Evolutionary conservation across 1,284 basidiomycete species (phyloP).

Genomic region (Ceratobasidium sp.): DNA sequence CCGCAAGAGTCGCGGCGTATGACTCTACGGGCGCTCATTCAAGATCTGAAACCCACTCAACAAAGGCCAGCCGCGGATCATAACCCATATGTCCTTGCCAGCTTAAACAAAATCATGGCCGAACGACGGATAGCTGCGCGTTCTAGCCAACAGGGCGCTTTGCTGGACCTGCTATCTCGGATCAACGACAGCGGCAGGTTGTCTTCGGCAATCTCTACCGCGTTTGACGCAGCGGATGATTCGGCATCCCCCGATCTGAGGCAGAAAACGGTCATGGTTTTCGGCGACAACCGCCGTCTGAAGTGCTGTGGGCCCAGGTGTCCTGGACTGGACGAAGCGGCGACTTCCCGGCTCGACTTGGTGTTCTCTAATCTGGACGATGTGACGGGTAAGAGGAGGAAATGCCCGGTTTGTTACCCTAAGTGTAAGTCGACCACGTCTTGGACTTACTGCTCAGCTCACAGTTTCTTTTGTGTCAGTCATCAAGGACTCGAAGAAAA

Average conservation of each 20-base stretch:
- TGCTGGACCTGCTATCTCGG: neutral
- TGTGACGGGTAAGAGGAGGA: neutral
- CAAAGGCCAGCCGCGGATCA: neutral
- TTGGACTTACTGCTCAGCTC: neutral
- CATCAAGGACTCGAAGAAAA: neutral
- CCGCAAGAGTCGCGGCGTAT: neutral
- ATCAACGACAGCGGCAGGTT: neutral
- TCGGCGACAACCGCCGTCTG: slow-evolving; percentile 7
- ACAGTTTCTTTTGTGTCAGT: neutral
- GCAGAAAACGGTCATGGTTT: neutral
- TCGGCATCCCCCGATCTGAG: neutral
- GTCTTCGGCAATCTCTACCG: neutral
- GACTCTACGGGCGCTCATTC: neutral
- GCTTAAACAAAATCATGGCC: neutral
- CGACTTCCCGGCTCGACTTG: neutral
- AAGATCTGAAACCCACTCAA: neutral
- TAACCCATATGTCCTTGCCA: neutral
- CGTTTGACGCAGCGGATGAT: slow-evolving; percentile 11
- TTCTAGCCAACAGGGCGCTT: neutral
- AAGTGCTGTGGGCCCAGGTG: neutral
- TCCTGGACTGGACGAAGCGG: neutral
- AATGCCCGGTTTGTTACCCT: neutral
- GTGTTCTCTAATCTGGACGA: neutral
- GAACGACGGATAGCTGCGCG: neutral
- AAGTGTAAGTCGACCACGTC: neutral